Evolutionary conservation across 176 grass and related monocot species (phyloP).

Genomic region (Bonia amplexicaulis): DNA sequence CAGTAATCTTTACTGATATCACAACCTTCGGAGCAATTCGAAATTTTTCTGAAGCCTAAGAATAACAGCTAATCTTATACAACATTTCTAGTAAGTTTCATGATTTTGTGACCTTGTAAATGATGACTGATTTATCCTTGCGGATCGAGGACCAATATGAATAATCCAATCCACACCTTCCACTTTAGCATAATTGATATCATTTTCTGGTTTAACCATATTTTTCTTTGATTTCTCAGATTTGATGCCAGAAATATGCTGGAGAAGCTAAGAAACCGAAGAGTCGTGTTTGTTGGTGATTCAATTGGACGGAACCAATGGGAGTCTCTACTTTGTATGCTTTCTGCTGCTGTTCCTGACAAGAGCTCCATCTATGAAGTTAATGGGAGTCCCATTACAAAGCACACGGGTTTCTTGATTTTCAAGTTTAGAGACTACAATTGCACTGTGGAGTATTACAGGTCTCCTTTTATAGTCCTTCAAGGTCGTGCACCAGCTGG

Average conservation of each 20-base stretch:
- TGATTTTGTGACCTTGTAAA: neutral
- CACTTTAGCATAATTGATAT: neutral
- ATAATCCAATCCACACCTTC: neutral
- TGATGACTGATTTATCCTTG: neutral
- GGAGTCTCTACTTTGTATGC: conserved; percentile 88
- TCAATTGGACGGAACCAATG: conserved; percentile 94
- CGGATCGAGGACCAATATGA: neutral
- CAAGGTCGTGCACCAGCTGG: conserved; percentile 51
- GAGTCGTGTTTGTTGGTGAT: conserved; percentile 76
- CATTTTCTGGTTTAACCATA: conserved; percentile 5
- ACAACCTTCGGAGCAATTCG: neutral
- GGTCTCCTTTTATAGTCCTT: conserved; percentile 73
- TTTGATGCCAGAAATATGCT: conserved; percentile 72
- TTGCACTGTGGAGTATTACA: conserved; percentile 85
- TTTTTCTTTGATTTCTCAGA: conserved; percentile 28
- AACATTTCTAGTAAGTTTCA: neutral
- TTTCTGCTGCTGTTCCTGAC: conserved; percentile 50
- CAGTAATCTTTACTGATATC: neutral
- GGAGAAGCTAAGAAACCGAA: conserved; percentile 52
- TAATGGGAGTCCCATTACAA: conserved; percentile 81
- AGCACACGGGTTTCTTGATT: conserved; percentile 82
- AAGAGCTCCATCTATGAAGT: conserved; percentile 75
- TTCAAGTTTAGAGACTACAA: conserved; percentile 88
- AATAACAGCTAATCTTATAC: no score
- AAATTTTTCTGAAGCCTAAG: neutral